Base-by-base conservation (phyloP, 164 flowering plant genomes). In the Vitis cinerea region DNA sequence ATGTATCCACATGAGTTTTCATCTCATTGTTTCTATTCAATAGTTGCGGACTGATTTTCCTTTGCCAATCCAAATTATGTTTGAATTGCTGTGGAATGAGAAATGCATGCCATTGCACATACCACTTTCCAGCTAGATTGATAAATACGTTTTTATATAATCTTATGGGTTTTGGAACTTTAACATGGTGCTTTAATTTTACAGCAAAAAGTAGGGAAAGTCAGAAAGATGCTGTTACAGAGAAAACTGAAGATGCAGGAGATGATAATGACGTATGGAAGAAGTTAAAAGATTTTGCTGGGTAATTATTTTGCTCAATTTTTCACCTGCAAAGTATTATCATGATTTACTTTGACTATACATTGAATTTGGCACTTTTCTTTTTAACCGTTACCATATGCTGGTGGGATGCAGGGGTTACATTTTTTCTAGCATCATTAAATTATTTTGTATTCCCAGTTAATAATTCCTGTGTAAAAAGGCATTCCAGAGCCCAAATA, bases 211-310 rank as follows among this genome's bases (percentile, higher is more conserved):
- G 48, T 52, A 16, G 61, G 23, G 88, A 87, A 74, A 75, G 61
- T 71, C 74, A 75, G 75, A 68, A 29, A 8, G 75, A 50, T 61
- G 57, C 79, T 4, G 81, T 69, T 29, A 59, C 81, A 8, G 89
- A 78, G 71, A 77, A 75, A 47, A 61, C 77, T 67, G 87, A 85
- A 61, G 86, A 85, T 71, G 73, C 92, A 68, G 90, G 29, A 67
- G 84, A 83, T 31, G 70, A 82, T 66, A 73, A 71, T 63, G 96
- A 93, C 65, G 1, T 81, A 5, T 90, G 84, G 98, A 75, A 83
- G 70, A 77, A 81, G 70, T 71, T 95, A 44, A 87, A 84, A 83
- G 86, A 87, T 77, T 77, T 89, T 74, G 92, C 91, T 23, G 98
- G 98, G 99, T 95, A 90, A 65, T 15, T 17, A 60, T 60, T 60